A percentile compares a stretch with the other conserved stretches of the same genome.
Conservation (phyloP, 129 eudicot species). For the Flaveria bidentis region DNA sequence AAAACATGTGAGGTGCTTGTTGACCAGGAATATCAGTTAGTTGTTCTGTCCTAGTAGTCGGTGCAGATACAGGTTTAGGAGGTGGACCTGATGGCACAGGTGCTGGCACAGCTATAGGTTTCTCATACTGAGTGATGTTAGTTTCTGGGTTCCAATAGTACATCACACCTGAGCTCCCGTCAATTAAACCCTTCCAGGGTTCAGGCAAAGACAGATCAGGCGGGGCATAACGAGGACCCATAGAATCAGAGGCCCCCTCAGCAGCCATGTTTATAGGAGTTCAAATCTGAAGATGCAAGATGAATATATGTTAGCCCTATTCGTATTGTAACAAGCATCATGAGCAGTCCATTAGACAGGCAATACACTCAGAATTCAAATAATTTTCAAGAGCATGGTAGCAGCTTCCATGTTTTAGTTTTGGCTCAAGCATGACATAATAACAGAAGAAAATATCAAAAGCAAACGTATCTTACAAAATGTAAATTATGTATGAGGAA, state of each 20-base stretch:
- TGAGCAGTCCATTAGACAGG: neutral
- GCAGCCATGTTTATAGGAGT: conserved; percentile 53
- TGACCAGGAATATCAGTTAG: conserved; percentile 49
- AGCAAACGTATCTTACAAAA: neutral
- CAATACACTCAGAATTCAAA: neutral
- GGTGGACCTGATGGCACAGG: conserved; percentile 24
- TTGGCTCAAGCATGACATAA: neutral
- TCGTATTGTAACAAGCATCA: neutral
- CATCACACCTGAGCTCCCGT: conserved; percentile 74
- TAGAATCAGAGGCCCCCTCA: conserved; percentile 62
- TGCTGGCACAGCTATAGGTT: conserved; percentile 56
- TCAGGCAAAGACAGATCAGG: conserved; percentile 88
- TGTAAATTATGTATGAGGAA: neutral
- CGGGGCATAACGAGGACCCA: conserved; percentile 93
- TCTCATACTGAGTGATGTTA: conserved; percentile 88
- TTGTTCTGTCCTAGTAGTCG: conserved; percentile 41
- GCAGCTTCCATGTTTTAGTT: conserved; percentile 8
- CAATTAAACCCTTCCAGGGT: conserved; percentile 96
- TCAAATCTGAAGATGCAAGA: conserved; percentile 22
- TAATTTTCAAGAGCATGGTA: neutral
- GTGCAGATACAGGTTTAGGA: conserved; percentile 48
- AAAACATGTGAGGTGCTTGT: conserved; percentile 48
- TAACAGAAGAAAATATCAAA: neutral
- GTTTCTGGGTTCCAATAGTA: conserved; percentile 98
- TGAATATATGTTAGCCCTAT: conserved; percentile 2